Base-by-base conservation (phyloP, 805 yeast species). In the Sungouiozyma ichnusensis region DNA sequence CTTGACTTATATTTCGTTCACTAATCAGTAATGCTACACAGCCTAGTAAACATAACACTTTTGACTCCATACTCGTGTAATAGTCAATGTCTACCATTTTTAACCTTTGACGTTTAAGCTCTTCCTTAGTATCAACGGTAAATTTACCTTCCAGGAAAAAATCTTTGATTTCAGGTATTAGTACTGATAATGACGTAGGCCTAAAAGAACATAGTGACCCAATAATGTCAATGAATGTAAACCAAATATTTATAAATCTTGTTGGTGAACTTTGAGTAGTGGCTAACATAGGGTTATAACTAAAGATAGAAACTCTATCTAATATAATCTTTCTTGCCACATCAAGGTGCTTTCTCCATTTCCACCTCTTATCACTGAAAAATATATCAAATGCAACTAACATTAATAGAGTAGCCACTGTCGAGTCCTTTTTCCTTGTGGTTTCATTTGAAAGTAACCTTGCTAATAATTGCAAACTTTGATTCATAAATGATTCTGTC, bases 241-340 rank as follows among this genome's bases (percentile, higher is more conserved):
- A 81, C 85, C 86, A 79, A 40, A 87, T 61, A 48, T 73, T 65
- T 36, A 82, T 62, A 49, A 82, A 82, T 46, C 64, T 76, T 0
- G 75, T 59, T 24, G 29, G 29, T 3, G 57, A 37, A 33, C 52
- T 52, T 9, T 49, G 48, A 13, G 20, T 33, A 18, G 52, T 50
- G n/a, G 49, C 36, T 1, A 49, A 41, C 16, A 48, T 42, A 9
- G 48, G 27, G 17, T 35, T 35, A 48, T 32, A 32, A 53, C 37
- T 44, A 31, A 38, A 41, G 8, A 32, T 5, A 6, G 20, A 16
- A 17, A 46, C 16, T 27, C 53, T 42, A 37, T 46, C 44, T 20
- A 37, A 33, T 18, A 81, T 67, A 33, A 81, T 78, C 51, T 78
- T 81, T 44, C 76, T 66, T 0, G 88, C 87, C 0, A 87, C 87